phyloP scores from a whole-genome alignment of 192 early-diverging fungal species.

The Rhizoclosmatium sp. region DNA sequence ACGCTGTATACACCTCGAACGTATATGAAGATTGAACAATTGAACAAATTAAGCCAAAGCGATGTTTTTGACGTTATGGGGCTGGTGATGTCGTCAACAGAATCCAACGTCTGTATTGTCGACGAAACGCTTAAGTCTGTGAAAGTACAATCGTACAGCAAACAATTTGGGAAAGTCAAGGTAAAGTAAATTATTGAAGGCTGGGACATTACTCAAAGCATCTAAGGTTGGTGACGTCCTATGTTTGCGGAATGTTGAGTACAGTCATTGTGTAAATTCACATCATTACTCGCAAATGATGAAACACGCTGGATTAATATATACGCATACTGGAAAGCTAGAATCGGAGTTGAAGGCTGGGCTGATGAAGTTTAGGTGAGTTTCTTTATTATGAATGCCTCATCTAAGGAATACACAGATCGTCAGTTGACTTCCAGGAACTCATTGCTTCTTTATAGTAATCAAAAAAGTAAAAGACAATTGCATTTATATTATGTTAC shows the following conservation, averaged over 20 bases:
- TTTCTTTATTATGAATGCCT: too few relatives aligned
- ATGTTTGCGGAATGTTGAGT: neutral
- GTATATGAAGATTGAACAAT: constrained; percentile 10
- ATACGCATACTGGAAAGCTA: neutral
- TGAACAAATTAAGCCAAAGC: constrained; percentile 21
- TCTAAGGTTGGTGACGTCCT: neutral
- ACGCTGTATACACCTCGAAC: constrained; percentile 46
- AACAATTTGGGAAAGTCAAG: neutral
- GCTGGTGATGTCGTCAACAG: constrained; percentile 47
- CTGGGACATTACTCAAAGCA: neutral
- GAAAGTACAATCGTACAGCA: neutral
- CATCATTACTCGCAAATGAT: neutral
- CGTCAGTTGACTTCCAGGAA: too few relatives aligned
- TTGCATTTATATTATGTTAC: neutral
- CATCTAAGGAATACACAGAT: too few relatives aligned
- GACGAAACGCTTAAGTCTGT: neutral
- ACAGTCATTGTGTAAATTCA: neutral
- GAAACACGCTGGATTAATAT: neutral
- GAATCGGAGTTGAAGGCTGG: neutral
- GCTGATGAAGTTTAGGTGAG: neutral
- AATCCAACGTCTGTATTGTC: neutral
- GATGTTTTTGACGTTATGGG: constrained; percentile 60
- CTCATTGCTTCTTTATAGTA: too few relatives aligned
- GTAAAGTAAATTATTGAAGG: neutral
- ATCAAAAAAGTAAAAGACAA: too few relatives aligned